These are phyloP conservation scores for Periconia sp. DNA, from an alignment of 2,329 filamentous ascomycete species.

Conservation along the genomic window DNA sequence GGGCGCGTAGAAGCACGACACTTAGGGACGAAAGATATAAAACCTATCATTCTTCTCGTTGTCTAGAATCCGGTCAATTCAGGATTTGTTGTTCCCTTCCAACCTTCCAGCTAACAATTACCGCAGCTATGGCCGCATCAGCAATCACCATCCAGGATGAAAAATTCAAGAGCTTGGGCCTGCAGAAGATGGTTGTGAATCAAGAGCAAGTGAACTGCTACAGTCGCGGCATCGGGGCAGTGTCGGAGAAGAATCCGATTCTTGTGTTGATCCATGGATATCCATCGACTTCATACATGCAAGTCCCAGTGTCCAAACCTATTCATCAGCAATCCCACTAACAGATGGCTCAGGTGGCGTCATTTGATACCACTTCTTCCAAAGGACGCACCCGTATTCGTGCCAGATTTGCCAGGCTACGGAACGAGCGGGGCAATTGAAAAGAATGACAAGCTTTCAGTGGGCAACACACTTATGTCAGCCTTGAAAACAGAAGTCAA, in stretches of 20 bases:
- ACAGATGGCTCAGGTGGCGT: constrained; percentile 30
- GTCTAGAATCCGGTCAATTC: too few species aligned
- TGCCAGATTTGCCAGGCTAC: constrained; percentile 41
- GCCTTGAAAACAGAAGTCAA: constrained; percentile 32
- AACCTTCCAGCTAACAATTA: too few species aligned
- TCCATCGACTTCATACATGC: constrained; percentile 39
- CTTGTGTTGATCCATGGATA: constrained; percentile 42
- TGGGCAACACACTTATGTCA: constrained; percentile 31
- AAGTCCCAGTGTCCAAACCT: constrained; percentile 1
- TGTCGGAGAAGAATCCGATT: constrained; percentile 34
- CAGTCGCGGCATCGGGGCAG: constrained; percentile 27
- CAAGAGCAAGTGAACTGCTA: constrained; percentile 34
- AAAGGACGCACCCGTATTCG: constrained; percentile 31
- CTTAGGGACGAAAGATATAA: too few species aligned
- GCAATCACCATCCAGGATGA: constrained; percentile 35
- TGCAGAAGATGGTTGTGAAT: constrained; percentile 33
- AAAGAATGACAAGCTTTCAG: constrained; percentile 35
- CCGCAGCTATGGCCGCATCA: constrained; percentile 20
- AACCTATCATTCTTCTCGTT: too few species aligned
- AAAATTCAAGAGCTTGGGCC: constrained; percentile 33
- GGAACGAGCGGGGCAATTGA: constrained; percentile 32
- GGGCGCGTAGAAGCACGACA: too few species aligned
- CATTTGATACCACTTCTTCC: constrained; percentile 40
- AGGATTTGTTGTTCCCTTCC: too few species aligned
- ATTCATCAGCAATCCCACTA: not conserved